Conservation (phyloP, 2,329 filamentous ascomycete species). For the Fusarium oligoseptatum region DNA sequence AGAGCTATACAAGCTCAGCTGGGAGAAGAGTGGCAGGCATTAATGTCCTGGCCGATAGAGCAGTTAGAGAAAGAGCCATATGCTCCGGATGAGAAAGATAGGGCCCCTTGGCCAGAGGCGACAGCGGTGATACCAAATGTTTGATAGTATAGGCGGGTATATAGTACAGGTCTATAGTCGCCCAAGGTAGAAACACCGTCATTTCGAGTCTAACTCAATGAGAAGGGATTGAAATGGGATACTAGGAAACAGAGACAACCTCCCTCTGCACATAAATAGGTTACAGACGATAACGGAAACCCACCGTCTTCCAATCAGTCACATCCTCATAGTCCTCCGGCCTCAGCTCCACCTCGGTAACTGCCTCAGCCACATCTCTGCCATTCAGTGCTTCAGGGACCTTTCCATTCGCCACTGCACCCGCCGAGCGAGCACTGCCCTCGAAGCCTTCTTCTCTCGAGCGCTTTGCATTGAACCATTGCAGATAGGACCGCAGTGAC, state of each 20-base stretch:
- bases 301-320: neutral
- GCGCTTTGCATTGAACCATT: neutral
- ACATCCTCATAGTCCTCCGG: neutral
- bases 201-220: neutral
- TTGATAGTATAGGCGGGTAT: neutral
- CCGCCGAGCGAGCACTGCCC: neutral
- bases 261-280: neutral
- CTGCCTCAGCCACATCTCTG: neutral
- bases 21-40: conserved; percentile 2
- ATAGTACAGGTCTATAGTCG: neutral
- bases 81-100: neutral
- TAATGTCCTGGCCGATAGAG: neutral
- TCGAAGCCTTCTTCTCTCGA: neutral
- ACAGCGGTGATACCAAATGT: neutral
- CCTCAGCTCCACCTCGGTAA: neutral
- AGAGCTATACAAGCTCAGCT: conserved; percentile 1
- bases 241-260: neutral
- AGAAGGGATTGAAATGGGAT: neutral
- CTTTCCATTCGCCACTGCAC: neutral
- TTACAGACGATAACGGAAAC: neutral
- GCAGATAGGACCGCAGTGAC: neutral
- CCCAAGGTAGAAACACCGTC: neutral
- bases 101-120: neutral
- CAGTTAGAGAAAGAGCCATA: neutral
- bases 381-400: neutral